Percentiles rank a stretch among this genome's conserved stretches.
Conservation (phyloP, 2,329 filamentous ascomycete genomes). For the Hymenoscyphus scutula region DNA sequence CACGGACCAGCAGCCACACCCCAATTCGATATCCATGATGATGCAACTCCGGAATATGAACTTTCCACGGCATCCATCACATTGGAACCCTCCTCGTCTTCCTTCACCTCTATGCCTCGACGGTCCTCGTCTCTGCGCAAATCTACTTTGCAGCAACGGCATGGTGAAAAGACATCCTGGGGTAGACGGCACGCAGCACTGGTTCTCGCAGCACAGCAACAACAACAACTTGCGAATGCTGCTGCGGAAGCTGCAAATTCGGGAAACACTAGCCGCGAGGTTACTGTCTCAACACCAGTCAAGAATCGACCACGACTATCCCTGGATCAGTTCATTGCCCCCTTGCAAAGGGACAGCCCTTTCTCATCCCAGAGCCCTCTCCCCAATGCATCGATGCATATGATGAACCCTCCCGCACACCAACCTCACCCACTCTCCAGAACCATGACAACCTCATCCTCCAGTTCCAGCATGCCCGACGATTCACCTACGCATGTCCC, state of each 20-base stretch:
- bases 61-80: conserved; percentile 41
- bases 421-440: conserved; percentile 82
- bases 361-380: conserved; percentile 56
- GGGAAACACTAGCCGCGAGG: conserved; percentile 41
- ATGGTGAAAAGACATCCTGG: conserved; percentile 65
- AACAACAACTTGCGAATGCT: conserved; percentile 27
- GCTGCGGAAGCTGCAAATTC: not conserved
- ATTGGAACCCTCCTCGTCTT: conserved; percentile 23
- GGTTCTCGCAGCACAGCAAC: conserved; percentile 32
- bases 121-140: conserved; percentile 76
- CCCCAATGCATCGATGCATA: conserved; percentile 53
- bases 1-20: conserved; percentile 41
- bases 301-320: conserved; percentile 70
- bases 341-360: conserved; percentile 61
- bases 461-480: conserved; percentile 72
- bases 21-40: conserved; percentile 53
- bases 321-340: conserved; percentile 72
- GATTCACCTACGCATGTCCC: conserved; percentile 67
- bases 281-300: conserved; percentile 54
- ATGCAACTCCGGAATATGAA: conserved; percentile 52
- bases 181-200: conserved; percentile 58
- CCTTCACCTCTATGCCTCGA: conserved; percentile 55
- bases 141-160: conserved; percentile 83
- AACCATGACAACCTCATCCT: conserved; percentile 83
- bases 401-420: conserved; percentile 43